Base-by-base conservation (phyloP, 2,329 filamentous ascomycete species). In the Podosphaera aphanis region DNA sequence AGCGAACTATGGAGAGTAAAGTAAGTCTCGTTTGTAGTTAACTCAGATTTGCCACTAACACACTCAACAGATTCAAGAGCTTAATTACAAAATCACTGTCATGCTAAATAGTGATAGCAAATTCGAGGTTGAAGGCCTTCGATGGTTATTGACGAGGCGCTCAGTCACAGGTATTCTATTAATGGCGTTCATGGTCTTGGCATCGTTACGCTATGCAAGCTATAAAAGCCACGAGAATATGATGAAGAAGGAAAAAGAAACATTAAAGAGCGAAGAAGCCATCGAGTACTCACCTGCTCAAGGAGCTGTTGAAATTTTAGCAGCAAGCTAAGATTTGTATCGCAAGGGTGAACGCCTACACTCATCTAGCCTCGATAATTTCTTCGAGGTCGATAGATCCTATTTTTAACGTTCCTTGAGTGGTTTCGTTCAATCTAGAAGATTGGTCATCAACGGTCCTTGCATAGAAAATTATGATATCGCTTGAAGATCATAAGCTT, bases 21-120 rank as follows among this genome's bases (percentile, higher is more conserved):
- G 79, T 84, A 64, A 46, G 3, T 11, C 15, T 19, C 36, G 21
- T 31, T n/a, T 11, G 3, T 18, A 36, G 10, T 37, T 5, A 41
- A 31, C 27, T 16, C 23, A 27, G 16, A 29, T 38, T 49, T 33
- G 51, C 29, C 31, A 18, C 11, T 29, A 29, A 29, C 25, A 11
- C 11, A 29, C 41, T 6, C 8, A 19, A 20, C 56, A 83, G 70
- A 86, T 93, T 50, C 86, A 94, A 67, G 81, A 93, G 64, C 71
- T 95, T 53, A 93, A 88, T 63, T 93, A 95, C 64, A 90, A 93
- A 60, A 95, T 98, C 61, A 92, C 83, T 19, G 84, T 93, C 27
- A 71, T 74, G 36, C 70, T 98, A 38, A 92, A 84, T 60, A 90
- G 83, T 50, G 90, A 95, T 61, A 77, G 81, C 42, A 86, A 88